Percentiles rank a stretch among this genome's conserved stretches.
phyloP scores from a whole-genome alignment of 176 grass and related monocot species.

The Oryza rufipogon region DNA sequence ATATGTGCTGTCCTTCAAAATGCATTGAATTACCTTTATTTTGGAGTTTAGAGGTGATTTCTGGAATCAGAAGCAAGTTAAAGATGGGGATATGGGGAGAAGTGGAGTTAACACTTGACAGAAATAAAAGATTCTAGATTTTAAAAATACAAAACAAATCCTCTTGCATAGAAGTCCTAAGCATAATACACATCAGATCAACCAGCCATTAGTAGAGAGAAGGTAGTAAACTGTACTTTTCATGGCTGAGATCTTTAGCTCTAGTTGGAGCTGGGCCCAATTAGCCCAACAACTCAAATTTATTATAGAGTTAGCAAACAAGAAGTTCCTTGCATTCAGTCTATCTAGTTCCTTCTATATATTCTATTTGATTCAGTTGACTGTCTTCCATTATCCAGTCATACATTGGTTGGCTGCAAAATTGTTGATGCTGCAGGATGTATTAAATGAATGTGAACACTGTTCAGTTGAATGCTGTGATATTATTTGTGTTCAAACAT shows the following conservation, averaged over 20 bases:
- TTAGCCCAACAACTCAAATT: background rate
- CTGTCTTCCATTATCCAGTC: background rate
- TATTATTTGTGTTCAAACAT: constrained; percentile 1
- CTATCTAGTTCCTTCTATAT: background rate
- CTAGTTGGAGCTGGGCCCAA: background rate
- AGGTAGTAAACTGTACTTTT: background rate
- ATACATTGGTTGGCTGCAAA: constrained; percentile 6
- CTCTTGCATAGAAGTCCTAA: background rate
- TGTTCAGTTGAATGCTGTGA: background rate
- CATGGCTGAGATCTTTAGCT: background rate
- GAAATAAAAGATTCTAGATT: background rate
- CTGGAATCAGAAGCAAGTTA: background rate
- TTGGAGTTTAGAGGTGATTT: background rate
- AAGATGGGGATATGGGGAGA: background rate
- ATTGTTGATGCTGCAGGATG: background rate
- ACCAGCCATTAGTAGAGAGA: background rate
- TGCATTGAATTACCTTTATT: background rate
- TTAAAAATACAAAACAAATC: background rate
- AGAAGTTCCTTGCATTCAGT: background rate
- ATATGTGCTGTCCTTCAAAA: background rate
- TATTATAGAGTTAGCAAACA: background rate
- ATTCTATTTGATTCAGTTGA: background rate
- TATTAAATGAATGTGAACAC: constrained; percentile 1
- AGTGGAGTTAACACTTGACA: background rate
- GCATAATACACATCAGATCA: background rate